phyloP scores from a whole-genome alignment of 2,329 filamentous ascomycete genomes.

The Tolypocladium inflatum region DNA sequence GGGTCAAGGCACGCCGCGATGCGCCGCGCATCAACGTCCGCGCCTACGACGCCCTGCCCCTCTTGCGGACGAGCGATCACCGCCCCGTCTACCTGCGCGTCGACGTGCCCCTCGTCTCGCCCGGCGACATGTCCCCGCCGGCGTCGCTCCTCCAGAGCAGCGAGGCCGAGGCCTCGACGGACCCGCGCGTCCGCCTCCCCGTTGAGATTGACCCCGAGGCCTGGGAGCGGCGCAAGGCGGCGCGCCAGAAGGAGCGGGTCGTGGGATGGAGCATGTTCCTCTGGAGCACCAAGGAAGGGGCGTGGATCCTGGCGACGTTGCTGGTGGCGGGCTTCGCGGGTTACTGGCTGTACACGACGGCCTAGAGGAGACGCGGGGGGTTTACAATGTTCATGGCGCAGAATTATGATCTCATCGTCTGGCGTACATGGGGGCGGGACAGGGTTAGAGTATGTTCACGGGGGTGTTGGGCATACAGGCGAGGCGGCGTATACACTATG shows the following conservation, averaged over 20 bases:
- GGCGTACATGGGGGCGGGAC: not conserved
- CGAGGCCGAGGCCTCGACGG: slow-evolving; percentile 13
- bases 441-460: not conserved
- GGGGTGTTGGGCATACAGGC: not conserved
- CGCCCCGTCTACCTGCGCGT: slow-evolving; percentile 69
- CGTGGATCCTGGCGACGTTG: slow-evolving; percentile 32
- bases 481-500: not conserved
- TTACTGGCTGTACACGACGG: slow-evolving; percentile 31
- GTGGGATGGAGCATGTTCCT: slow-evolving; percentile 46
- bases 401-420: not conserved
- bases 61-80: slow-evolving; percentile 81
- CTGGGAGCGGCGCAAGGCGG: slow-evolving; percentile 40
- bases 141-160: slow-evolving; percentile 4
- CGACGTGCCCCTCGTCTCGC: slow-evolving; percentile 49
- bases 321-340: slow-evolving; percentile 29
- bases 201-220: slow-evolving; percentile 44
- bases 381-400: not conserved
- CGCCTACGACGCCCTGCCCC: slow-evolving; percentile 66
- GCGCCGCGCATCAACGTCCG: slow-evolving; percentile 36
- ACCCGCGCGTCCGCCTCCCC: slow-evolving; percentile 37
- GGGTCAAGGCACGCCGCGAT: slow-evolving; percentile 27
- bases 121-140: slow-evolving; percentile 27
- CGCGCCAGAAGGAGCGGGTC: slow-evolving; percentile 34
- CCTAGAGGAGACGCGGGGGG: not conserved
- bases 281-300: slow-evolving; percentile 43